Evolutionary conservation across 352 stramenopile species (phyloP).

Genomic region (Phytophthora multivora): DNA sequence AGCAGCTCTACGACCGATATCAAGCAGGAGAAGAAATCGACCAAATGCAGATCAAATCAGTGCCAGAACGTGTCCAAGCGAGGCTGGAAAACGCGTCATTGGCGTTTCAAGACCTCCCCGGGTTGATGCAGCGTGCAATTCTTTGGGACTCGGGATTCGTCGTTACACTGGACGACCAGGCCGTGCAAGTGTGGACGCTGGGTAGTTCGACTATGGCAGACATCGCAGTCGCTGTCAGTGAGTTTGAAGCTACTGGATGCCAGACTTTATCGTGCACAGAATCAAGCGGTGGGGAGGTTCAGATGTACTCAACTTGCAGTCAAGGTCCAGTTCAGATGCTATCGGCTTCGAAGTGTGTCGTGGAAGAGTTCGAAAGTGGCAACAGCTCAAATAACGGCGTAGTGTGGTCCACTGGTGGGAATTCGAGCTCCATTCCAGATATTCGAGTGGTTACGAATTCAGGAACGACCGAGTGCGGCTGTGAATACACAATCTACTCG

Average conservation of each 20-base stretch:
- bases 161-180: slow-evolving; percentile 12
- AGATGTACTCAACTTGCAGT: slow-evolving; percentile 24
- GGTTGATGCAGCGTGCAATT: slow-evolving; percentile 35
- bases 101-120: slow-evolving; percentile 28
- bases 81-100: slow-evolving; percentile 20
- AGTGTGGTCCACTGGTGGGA: slow-evolving; percentile 26
- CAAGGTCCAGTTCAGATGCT: slow-evolving; percentile 20
- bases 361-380: slow-evolving; percentile 15
- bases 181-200: slow-evolving; percentile 26
- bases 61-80: slow-evolving; percentile 8
- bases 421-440: slow-evolving; percentile 11
- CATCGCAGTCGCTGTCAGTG: slow-evolving; percentile 18
- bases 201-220: slow-evolving; percentile 28
- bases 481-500: slow-evolving; percentile 25
- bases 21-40: slow-evolving; percentile 19
- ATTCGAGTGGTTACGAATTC: slow-evolving; percentile 19
- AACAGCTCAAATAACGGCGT: neutral
- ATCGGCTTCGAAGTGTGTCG: slow-evolving; percentile 24
- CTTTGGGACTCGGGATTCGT: slow-evolving; percentile 42
- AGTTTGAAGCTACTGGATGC: slow-evolving; percentile 20
- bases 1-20: slow-evolving; percentile 30
- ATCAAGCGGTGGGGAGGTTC: neutral
- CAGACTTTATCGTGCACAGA: slow-evolving; percentile 15
- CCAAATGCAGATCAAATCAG: slow-evolving; percentile 6
- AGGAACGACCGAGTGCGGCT: slow-evolving; percentile 15